A percentile compares a stretch with the other conserved stretches of the same genome.
Evolutionary conservation across 1,139 yeast species (phyloP).

Genomic region (Schwanniomyces etchellsii): DNA sequence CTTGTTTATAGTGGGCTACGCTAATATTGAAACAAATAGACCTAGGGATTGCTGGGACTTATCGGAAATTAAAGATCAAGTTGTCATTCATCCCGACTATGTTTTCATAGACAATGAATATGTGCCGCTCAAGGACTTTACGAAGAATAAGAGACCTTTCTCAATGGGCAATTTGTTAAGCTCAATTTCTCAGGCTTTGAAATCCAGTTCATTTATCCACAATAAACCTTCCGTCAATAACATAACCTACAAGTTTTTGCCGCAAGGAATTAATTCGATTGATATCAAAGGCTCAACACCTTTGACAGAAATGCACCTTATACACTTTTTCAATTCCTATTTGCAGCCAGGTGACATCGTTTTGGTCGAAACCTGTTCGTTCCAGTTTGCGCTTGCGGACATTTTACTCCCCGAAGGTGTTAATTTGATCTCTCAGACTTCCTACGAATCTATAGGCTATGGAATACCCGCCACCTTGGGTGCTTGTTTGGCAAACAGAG

Average conservation of each 20-base stretch:
- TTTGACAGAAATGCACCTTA: too few relatives aligned
- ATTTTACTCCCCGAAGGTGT: constrained; percentile 49
- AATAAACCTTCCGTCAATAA: too few relatives aligned
- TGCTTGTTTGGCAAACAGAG: constrained; percentile 63
- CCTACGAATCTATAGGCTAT: constrained; percentile 80
- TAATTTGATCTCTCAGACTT: constrained; percentile 56
- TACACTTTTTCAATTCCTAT: constrained; percentile 26
- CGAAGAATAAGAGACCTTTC: constrained; percentile 13
- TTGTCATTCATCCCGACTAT: constrained; percentile 33
- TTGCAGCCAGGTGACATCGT: constrained; percentile 60
- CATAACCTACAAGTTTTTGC: too few relatives aligned
- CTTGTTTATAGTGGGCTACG: constrained; percentile 47
- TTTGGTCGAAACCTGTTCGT: constrained; percentile 74
- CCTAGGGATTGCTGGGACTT: constrained; percentile 30
- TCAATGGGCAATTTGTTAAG: constrained; percentile 17
- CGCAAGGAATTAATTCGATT: too few relatives aligned
- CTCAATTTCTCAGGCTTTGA: too few relatives aligned
- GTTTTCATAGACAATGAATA: constrained; percentile 21
- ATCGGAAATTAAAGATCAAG: constrained; percentile 15
- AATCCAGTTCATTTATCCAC: too few relatives aligned
- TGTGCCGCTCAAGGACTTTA: constrained; percentile 14
- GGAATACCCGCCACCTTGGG: constrained; percentile 85
- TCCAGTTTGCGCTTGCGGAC: constrained; percentile 67
- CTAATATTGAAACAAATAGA: constrained; percentile 50
- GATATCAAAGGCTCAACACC: too few relatives aligned